phyloP scores from a whole-genome alignment of 176 grass and related monocot genomes.

The Carex parvula region DNA sequence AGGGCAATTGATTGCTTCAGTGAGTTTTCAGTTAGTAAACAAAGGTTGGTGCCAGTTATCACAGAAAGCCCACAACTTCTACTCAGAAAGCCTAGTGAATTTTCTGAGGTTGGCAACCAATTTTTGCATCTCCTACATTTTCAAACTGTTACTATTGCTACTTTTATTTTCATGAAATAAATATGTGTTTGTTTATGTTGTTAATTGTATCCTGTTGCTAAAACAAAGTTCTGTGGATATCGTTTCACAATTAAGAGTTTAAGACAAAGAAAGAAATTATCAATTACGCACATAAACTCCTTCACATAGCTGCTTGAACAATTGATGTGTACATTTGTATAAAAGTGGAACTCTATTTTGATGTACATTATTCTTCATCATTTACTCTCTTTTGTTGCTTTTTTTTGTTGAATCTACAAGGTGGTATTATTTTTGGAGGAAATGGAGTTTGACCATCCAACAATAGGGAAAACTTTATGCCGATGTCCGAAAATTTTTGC shows the following conservation, averaged over 20 bases:
- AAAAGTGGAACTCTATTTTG: neutral
- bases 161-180: constrained; percentile 8
- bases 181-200: neutral
- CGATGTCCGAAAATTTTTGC: constrained; percentile 81
- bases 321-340: neutral
- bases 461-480: constrained; percentile 49
- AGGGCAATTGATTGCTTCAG: constrained; percentile 48
- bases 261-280: neutral
- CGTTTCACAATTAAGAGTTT: constrained; percentile 5
- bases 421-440: constrained; percentile 52
- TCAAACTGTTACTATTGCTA: neutral
- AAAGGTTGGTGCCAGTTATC: constrained; percentile 64
- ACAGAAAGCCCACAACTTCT: constrained; percentile 90
- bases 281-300: neutral
- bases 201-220: neutral
- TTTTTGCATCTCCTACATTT: neutral
- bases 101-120: constrained; percentile 48
- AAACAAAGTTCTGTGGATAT: constrained; percentile 5
- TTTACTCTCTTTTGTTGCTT: constrained; percentile 10
- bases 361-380: neutral
- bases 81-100: constrained; percentile 67
- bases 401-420: constrained; percentile 35
- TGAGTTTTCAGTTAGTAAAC: constrained; percentile 59
- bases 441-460: constrained; percentile 54
- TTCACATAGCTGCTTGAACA: neutral